Evolutionary conservation across 495 filamentous ascomycete genomes (phyloP), one percentile per base, ranked within the genome.

Genomic region (Tuber magnatum): DNA sequence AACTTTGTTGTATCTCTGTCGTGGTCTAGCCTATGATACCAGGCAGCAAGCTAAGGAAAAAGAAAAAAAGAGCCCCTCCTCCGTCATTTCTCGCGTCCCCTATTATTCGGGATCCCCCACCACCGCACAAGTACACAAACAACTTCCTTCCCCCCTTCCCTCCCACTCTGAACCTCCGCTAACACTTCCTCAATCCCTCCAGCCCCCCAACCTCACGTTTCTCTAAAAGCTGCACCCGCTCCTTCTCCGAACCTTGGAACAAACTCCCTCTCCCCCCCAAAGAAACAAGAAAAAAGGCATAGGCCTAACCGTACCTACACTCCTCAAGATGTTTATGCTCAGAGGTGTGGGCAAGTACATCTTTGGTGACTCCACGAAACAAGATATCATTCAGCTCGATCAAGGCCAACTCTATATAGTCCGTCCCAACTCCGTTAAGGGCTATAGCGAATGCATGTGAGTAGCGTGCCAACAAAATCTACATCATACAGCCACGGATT

Each of bases 381-480:
- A 88, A 79, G 95, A 98, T 83, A 91, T 99, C 83, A 93, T 97
- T 83, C 93, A 97, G 81, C 91, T 99, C 43, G 89, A 95, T 9
- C 92, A 97, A 83, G 95, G 95, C 79, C 93, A 97, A 85, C 92
- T 99, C 43, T 99, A 97, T 83, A 91, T 99, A 73, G 96, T 99
- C 80, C 92, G 95, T 77, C 95, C 95, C 8, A 87, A 93, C 42
- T 99, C 95, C 2, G 92, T 94, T 43, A 99, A 99, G 84, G 95
- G 95, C 75, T 97, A 97, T 81, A 97, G 93, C 0, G 96, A 99
- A 84, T 92, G 97, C 80, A 97, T 99, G 81, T 83, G 72, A 75
- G 81, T 76, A 71, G 43, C 20, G 18, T n/a, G 14, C 20, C 44
- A 70, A 71, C 12, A 48, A 48, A 43, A 56, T 39, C 43, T 40